phyloP scores from a whole-genome alignment of 331 rosid genomes.

The Stylosanthes scabra region DNA sequence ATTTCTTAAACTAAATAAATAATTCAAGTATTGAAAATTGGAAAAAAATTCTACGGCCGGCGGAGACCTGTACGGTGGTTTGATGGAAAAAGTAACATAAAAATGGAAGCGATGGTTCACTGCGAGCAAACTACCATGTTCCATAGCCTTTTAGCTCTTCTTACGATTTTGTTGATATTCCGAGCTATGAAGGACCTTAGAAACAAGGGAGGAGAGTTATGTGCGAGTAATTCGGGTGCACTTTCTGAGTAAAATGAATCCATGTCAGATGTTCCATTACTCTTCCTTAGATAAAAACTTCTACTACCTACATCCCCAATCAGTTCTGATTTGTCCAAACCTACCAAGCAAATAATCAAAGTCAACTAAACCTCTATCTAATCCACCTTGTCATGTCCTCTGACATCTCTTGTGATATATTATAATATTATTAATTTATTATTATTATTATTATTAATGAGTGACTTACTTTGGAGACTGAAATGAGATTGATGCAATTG shows the following conservation, averaged over 20 bases:
- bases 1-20: too few relatives aligned
- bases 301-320: constrained; percentile 86
- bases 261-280: constrained; percentile 34
- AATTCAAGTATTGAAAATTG: too few relatives aligned
- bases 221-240: constrained; percentile 26
- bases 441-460: background rate
- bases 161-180: constrained; percentile 56
- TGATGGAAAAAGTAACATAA: constrained; percentile 21
- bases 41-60: too few relatives aligned
- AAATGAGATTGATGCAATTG: constrained; percentile 82
- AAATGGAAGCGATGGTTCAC: constrained; percentile 20
- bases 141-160: constrained; percentile 75
- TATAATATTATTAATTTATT: too few relatives aligned
- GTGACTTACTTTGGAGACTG: constrained; percentile 77
- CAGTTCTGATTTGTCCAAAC: constrained; percentile 70
- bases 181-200: constrained; percentile 48
- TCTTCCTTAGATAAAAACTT: constrained; percentile 76
- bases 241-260: constrained; percentile 37
- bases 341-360: constrained; percentile 39
- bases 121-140: constrained; percentile 60
- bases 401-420: too few relatives aligned
- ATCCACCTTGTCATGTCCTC: too few relatives aligned
- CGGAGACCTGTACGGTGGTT: too few relatives aligned
- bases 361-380: background rate
- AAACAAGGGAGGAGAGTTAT: constrained; percentile 44